Percentiles rank a stretch among this genome's conserved stretches.
Evolutionary conservation across 176 grass and related monocot genomes (phyloP).

Genomic region (Aegilops longissima): DNA sequence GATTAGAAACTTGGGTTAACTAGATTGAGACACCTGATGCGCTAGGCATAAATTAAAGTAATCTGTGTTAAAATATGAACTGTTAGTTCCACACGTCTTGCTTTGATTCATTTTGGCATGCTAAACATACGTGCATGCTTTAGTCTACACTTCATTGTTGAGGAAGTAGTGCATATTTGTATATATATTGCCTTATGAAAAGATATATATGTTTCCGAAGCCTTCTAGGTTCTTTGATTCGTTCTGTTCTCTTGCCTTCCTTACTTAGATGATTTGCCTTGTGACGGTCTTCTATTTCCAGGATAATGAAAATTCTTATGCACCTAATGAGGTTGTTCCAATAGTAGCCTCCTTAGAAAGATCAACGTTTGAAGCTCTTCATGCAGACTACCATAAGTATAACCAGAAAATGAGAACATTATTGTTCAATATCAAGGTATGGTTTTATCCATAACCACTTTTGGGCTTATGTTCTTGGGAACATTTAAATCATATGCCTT

Average conservation of each 20-base stretch:
- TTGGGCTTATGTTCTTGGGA: conserved; percentile 1
- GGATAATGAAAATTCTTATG: conserved; percentile 64
- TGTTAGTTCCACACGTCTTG: background rate
- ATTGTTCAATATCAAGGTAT: conserved; percentile 88
- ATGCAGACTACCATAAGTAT: conserved; percentile 63
- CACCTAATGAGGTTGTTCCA: conserved; percentile 59
- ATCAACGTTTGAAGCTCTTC: conserved; percentile 61
- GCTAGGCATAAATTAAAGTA: conserved; percentile 9
- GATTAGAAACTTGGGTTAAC: conserved; percentile 27
- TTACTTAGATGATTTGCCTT: background rate
- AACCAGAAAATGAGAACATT: conserved; percentile 97
- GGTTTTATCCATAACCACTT: conserved; percentile 5
- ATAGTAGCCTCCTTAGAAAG: conserved; percentile 74
- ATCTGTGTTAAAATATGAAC: background rate
- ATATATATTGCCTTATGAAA: background rate
- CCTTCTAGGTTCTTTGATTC: conserved; percentile 15
- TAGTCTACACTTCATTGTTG: background rate
- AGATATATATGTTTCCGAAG: background rate
- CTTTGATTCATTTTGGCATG: conserved; percentile 15
- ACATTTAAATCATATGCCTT: conserved; percentile 1
- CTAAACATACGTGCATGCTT: background rate
- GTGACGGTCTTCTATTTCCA: conserved; percentile 36
- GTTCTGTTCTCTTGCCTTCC: background rate
- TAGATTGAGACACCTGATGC: conserved; percentile 11
- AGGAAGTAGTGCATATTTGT: conserved; percentile 13